Percentiles rank a stretch among this genome's conserved stretches.
phyloP scores from a whole-genome alignment of 2,329 filamentous ascomycete species.

The Cladosporium austrohemisphaericum region DNA sequence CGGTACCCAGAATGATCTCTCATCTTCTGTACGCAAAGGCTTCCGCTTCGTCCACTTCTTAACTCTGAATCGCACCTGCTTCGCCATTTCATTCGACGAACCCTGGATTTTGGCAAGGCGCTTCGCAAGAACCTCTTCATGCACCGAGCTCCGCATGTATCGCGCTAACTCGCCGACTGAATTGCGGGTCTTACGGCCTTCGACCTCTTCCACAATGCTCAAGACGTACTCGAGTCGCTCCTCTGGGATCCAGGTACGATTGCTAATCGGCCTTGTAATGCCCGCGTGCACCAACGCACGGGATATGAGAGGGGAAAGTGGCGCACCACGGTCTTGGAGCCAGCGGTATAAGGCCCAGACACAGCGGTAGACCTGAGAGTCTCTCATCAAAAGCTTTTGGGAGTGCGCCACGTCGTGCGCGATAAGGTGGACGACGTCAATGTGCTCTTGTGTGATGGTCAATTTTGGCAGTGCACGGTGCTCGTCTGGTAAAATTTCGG shows the following conservation, averaged over 20 bases:
- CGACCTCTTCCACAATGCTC: slow-evolving; percentile 6
- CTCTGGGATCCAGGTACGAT: neutral
- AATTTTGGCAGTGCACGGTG: slow-evolving; percentile 1
- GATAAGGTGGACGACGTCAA: slow-evolving; percentile 44
- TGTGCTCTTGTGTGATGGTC: slow-evolving; percentile 34
- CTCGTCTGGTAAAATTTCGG: slow-evolving; percentile 16
- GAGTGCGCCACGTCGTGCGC: slow-evolving; percentile 46
- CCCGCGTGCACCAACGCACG: slow-evolving; percentile 51
- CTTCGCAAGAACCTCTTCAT: neutral
- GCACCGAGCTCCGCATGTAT: neutral
- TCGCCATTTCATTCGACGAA: neutral
- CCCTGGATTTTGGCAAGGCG: neutral
- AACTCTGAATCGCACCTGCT: neutral
- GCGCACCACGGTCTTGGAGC: slow-evolving; percentile 41
- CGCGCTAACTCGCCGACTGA: neutral
- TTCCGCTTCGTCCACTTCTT: neutral
- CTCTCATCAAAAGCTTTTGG: slow-evolving; percentile 33
- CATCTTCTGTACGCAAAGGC: neutral
- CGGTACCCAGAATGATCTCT: too few relatives aligned
- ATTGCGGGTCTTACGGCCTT: neutral
- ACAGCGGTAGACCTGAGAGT: slow-evolving; percentile 43
- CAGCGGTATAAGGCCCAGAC: slow-evolving; percentile 48
- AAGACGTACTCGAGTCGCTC: slow-evolving; percentile 11
- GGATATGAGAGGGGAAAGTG: slow-evolving; percentile 41
- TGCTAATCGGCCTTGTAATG: slow-evolving; percentile 31